Base-by-base conservation (phyloP, 2,329 filamentous ascomycete genomes). In the Beauveria rudraprayagi region DNA sequence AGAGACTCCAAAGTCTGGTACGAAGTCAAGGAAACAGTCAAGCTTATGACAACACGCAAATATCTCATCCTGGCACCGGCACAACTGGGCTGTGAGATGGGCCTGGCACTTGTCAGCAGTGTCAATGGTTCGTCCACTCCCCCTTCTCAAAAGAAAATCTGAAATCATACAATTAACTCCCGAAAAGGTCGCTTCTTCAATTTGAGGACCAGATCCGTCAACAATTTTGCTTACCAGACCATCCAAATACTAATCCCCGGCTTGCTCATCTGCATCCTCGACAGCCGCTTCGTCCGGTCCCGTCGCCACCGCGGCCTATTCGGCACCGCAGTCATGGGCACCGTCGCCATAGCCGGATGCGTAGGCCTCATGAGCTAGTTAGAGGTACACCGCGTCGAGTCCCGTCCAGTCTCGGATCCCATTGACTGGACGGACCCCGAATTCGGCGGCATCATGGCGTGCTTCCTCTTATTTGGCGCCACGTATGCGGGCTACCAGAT, bases 11-110 rank as follows among this genome's bases (percentile, higher is more conserved):
- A 26, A 6, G 51, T 56, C 16, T 50, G 52, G 59, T 28, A 50
- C 4, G 52, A 61, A 26, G 28, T 61, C 16, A 61, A 56, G 19
- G 30, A 61, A 34, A 60, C 56, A n/a, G 22, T 60, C 30, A 43
- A 53, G n/a, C 56, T 60, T 6, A 60, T 60, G 56, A 60, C 56
- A 3, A 48, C n/a, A 30, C 43, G 30, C 41, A 55, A 55, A 22
- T 61, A 56, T 22, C 46, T 61, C 41, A 56, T 61, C 9, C 37
- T 61, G 41, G 52, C 59, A 11, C 59, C 59, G 1, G 59, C 59
- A 8, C 51, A 55, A 24, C 51, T 61, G 7, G 59, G 51, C 24
- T 61, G 59, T 34, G 59, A 61, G 11, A 61, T 61, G 59, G 51
- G 51, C 16, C 30, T 61, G 11, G 59, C 51, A 5, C 30, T 56